These are phyloP conservation scores for Torulaspora gathmanii DNA, from an alignment of 805 yeast genomes.

Conservation along the genomic window DNA sequence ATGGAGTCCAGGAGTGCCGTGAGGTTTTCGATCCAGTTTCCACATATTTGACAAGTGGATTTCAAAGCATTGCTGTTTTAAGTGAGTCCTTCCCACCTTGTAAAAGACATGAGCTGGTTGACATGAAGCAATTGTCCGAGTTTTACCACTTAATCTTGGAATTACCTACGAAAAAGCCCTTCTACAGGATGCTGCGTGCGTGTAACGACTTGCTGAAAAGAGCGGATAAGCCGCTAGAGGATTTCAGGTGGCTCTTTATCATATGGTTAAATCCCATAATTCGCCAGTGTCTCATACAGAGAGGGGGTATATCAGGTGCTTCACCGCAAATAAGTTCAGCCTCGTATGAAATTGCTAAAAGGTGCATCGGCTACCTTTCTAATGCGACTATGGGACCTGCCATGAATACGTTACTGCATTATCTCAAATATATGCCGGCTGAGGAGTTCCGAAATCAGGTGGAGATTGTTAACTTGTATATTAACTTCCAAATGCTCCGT, in stretches of 20 bases:
- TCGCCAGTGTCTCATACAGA: slow-evolving; percentile 41
- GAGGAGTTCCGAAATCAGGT: slow-evolving; percentile 49
- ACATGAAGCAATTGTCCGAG: slow-evolving; percentile 44
- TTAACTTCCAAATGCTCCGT: slow-evolving; percentile 68
- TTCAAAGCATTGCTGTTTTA: slow-evolving; percentile 44
- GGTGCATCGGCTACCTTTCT: slow-evolving; percentile 64
- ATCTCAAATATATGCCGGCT: slow-evolving; percentile 28
- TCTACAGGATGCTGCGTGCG: slow-evolving; percentile 49
- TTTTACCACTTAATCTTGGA: slow-evolving; percentile 44
- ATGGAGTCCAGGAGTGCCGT: slow-evolving; percentile 14
- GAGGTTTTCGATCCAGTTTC: slow-evolving; percentile 48
- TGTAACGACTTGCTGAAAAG: slow-evolving; percentile 50
- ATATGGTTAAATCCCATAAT: slow-evolving; percentile 66
- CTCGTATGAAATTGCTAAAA: slow-evolving; percentile 65
- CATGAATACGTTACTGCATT: slow-evolving; percentile 8
- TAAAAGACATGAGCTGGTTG: slow-evolving; percentile 36
- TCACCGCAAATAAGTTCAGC: slow-evolving; percentile 50
- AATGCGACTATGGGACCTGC: slow-evolving; percentile 25
- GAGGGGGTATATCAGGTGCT: slow-evolving; percentile 28
- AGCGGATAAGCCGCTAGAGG: slow-evolving; percentile 35
- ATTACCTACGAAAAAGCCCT: slow-evolving; percentile 60
- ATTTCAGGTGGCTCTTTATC: slow-evolving; percentile 57
- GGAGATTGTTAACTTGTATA: slow-evolving; percentile 66
- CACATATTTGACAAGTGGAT: slow-evolving; percentile 42
- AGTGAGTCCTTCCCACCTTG: slow-evolving; percentile 50